phyloP scores from a whole-genome alignment of 2,329 filamentous ascomycete species.

The Scleromitrula shiraiana region DNA sequence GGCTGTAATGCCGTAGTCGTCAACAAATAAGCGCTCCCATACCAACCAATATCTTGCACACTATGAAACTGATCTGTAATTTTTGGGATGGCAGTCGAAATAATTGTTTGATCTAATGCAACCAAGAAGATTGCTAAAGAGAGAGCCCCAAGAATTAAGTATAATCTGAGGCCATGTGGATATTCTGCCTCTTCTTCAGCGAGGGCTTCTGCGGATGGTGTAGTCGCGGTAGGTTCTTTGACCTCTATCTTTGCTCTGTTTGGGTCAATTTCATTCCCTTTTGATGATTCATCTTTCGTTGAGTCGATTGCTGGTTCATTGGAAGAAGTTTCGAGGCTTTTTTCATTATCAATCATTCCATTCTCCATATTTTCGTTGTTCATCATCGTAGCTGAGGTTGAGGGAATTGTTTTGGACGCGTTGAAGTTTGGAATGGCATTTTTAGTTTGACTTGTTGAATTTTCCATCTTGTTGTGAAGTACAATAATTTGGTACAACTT shows the following conservation, averaged over 20 bases:
- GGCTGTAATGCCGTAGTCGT: constrained; percentile 29
- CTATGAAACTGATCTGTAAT: constrained; percentile 34
- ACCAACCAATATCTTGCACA: constrained; percentile 38
- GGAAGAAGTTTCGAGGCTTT: no score
- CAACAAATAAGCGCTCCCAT: constrained; percentile 34
- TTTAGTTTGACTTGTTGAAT: no score
- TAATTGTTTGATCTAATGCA: constrained; percentile 28
- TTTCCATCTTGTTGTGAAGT: no score
- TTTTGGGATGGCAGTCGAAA: constrained; percentile 33
- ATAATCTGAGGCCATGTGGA: constrained; percentile 18
- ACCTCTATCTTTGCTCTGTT: neutral
- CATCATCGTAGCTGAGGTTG: no score
- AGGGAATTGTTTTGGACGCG: no score
- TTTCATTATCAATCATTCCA: no score
- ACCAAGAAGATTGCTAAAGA: constrained; percentile 25
- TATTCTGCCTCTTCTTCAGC: neutral
- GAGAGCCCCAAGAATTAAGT: constrained; percentile 22
- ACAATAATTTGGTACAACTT: no score
- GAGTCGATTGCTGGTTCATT: no score
- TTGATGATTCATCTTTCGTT: no score
- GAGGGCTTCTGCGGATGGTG: neutral
- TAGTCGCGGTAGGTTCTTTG: neutral
- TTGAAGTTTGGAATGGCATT: no score
- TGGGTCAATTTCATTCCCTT: no score
- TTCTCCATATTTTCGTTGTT: no score